Percentiles rank a stretch among this genome's conserved stretches.
phyloP scores from a whole-genome alignment of 352 stramenopile species.

The Aphanomyces cochlioides region DNA sequence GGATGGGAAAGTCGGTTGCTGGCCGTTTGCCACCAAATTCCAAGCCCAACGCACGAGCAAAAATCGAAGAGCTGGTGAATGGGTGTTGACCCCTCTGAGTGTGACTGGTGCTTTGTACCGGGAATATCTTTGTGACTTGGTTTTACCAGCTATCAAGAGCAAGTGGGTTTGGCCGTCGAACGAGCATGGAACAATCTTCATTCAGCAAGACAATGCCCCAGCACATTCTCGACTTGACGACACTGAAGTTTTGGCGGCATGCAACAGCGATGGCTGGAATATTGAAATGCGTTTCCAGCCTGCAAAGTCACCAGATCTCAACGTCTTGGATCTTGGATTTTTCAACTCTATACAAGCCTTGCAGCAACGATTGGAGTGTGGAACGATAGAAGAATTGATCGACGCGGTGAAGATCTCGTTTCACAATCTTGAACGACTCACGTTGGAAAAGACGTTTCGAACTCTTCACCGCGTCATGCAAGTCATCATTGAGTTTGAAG shows the following conservation, averaged over 20 bases:
- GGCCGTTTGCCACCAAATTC: background rate
- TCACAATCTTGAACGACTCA: constrained; percentile 25
- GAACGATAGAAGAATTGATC: background rate
- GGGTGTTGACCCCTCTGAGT: background rate
- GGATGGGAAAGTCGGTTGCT: background rate
- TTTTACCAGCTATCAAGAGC: background rate
- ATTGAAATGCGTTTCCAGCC: background rate
- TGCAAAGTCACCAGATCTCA: background rate
- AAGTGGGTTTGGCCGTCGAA: background rate
- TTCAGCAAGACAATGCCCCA: background rate
- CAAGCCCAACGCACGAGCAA: background rate
- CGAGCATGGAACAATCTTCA: background rate
- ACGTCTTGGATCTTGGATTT: constrained; percentile 5
- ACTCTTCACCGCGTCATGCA: background rate
- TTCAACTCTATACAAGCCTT: constrained; percentile 13
- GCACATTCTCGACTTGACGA: constrained; percentile 2
- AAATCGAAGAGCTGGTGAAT: background rate
- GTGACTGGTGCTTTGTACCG: background rate
- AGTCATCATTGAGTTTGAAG: background rate
- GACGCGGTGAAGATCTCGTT: background rate
- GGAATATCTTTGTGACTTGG: background rate
- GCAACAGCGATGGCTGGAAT: background rate
- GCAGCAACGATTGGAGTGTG: constrained; percentile 2
- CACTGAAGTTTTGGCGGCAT: background rate
- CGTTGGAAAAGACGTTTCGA: constrained; percentile 22